Percentiles rank a stretch among this genome's conserved stretches.
phyloP scores from a whole-genome alignment of 2,329 filamentous ascomycete genomes.

The Seiridium cupressi region DNA sequence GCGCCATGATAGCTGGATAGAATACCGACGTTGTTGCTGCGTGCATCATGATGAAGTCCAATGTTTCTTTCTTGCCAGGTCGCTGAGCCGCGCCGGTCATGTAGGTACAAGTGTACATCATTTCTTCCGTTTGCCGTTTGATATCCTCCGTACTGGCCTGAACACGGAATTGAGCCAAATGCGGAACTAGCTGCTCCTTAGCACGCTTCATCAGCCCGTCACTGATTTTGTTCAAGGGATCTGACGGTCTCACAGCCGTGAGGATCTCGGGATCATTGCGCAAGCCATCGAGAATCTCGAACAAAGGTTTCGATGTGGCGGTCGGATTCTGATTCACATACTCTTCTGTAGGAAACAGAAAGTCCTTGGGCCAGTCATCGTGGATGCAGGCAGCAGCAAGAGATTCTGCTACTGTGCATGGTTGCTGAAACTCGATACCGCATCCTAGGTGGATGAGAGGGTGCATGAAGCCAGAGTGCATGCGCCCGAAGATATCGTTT shows the following conservation, averaged over 20 bases:
- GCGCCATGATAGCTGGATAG: slow-evolving; percentile 23
- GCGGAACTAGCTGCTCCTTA: slow-evolving; percentile 50
- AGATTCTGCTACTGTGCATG: slow-evolving; percentile 64
- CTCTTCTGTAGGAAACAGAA: slow-evolving; percentile 36
- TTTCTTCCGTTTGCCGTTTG: slow-evolving; percentile 22
- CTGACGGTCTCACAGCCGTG: too few relatives aligned
- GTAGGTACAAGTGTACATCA: slow-evolving; percentile 20
- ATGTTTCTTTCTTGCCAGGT: slow-evolving; percentile 48
- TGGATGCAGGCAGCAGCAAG: slow-evolving; percentile 64
- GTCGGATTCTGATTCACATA: slow-evolving; percentile 22
- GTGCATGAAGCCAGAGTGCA: slow-evolving; percentile 33
- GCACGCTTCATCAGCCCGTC: slow-evolving; percentile 49
- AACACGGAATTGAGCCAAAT: slow-evolving; percentile 49
- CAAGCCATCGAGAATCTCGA: too few relatives aligned
- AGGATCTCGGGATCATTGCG: too few relatives aligned
- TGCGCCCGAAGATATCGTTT: too few relatives aligned
- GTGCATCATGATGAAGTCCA: slow-evolving; percentile 62
- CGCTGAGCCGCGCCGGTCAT: slow-evolving; percentile 39
- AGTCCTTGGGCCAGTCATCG: slow-evolving; percentile 42
- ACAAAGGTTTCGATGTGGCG: too few relatives aligned
- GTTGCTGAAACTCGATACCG: slow-evolving; percentile 66
- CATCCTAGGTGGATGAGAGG: slow-evolving; percentile 71
- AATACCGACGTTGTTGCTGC: slow-evolving; percentile 30
- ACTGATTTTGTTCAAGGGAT: too few relatives aligned
- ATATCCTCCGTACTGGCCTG: slow-evolving; percentile 31